Evolutionary conservation across 306 rosid genomes (phyloP).

Genomic region (Prunus davidiana): DNA sequence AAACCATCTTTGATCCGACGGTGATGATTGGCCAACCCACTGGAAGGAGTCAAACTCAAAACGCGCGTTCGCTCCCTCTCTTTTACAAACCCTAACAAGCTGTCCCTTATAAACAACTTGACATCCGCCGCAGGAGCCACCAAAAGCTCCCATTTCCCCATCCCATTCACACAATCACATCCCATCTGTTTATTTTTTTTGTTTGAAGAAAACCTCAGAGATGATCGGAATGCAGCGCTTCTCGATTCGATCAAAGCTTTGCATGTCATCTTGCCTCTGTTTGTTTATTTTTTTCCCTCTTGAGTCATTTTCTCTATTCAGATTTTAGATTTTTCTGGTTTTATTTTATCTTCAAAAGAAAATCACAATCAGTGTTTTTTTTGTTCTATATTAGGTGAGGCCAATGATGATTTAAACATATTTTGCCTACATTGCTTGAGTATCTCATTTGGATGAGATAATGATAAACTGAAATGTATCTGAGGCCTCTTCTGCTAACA

Average conservation of each 20-base stretch:
- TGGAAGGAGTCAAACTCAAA: neutral
- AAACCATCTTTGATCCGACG: neutral
- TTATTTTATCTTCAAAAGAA: neutral
- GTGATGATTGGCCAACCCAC: neutral
- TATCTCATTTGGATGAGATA: neutral
- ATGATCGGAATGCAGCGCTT: neutral
- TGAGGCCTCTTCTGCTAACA: neutral
- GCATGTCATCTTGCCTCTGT: neutral
- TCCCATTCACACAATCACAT: neutral
- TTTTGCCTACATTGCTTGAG: slow-evolving; percentile 1
- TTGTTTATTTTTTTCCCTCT: neutral
- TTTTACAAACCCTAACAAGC: neutral
- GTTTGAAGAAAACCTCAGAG: neutral
- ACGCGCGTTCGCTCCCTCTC: neutral
- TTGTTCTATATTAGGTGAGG: neutral
- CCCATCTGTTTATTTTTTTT: too few species aligned
- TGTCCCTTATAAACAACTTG: neutral
- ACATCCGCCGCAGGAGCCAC: neutral
- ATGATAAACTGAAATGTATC: neutral
- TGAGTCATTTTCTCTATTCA: neutral
- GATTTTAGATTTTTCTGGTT: neutral
- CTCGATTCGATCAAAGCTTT: neutral
- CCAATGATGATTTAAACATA: neutral
- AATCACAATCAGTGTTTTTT: neutral
- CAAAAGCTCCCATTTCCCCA: neutral